Conservation (phyloP, 192 early-diverging fungal species). For the Coemansia sp. region DNA sequence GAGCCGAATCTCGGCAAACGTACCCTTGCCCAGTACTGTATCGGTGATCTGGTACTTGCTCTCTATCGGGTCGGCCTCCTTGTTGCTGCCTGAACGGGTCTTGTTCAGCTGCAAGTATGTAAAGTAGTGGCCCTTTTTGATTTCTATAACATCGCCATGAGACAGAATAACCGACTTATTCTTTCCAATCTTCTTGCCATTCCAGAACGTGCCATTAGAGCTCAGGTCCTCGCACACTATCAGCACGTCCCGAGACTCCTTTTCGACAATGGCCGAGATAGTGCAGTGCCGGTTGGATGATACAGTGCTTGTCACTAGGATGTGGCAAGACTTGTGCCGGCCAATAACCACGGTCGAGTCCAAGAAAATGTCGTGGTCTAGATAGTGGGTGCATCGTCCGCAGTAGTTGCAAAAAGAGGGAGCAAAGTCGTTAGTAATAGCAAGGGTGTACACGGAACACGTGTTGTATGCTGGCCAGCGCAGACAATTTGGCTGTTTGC, state of each 20-base stretch:
- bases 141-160: constrained; percentile 60
- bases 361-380: constrained; percentile 51
- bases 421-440: constrained; percentile 5
- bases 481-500: neutral
- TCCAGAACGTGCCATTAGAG: constrained; percentile 62
- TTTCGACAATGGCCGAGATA: constrained; percentile 36
- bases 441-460: neutral
- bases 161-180: constrained; percentile 55
- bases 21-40: constrained; percentile 56
- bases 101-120: constrained; percentile 40
- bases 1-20: constrained; percentile 75
- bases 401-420: neutral
- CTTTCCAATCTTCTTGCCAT: constrained; percentile 56
- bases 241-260: constrained; percentile 29
- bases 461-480: neutral
- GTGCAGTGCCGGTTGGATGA: constrained; percentile 58
- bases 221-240: constrained; percentile 58
- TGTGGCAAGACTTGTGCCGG: constrained; percentile 51
- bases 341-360: constrained; percentile 47
- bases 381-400: neutral
- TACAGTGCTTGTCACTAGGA: constrained; percentile 44
- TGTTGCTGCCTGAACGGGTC: neutral
- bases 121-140: constrained; percentile 54
- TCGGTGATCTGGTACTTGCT: constrained; percentile 54
- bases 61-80: constrained; percentile 13